Conservation (phyloP, 345 rosid genomes). For the Xanthoceras sorbifolium region DNA sequence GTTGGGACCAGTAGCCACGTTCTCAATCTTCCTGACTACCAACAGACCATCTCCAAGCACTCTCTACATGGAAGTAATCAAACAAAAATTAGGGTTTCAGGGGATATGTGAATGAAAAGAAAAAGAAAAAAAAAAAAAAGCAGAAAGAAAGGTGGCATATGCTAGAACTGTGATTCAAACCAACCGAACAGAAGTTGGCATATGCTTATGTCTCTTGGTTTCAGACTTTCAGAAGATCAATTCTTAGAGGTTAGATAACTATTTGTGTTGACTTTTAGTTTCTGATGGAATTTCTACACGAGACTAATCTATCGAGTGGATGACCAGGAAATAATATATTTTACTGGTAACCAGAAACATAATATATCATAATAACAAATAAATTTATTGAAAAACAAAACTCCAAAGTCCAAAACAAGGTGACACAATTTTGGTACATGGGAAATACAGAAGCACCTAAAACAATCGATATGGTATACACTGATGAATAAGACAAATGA, state of each 20-base stretch:
- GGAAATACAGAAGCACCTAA: slow-evolving; percentile 3
- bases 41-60: slow-evolving; percentile 92
- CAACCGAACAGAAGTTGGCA: not conserved
- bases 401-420: not conserved
- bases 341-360: not conserved
- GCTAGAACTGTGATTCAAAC: not conserved
- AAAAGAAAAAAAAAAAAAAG: not conserved
- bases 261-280: not conserved
- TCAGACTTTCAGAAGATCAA: not conserved
- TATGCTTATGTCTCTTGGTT: not conserved
- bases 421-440: not conserved
- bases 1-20: slow-evolving; percentile 92
- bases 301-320: not conserved
- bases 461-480: not conserved
- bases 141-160: not conserved
- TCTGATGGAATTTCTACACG: not conserved
- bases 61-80: slow-evolving; percentile 41
- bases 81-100: not conserved
- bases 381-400: not conserved
- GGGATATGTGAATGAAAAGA: not conserved
- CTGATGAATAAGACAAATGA: not conserved
- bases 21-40: slow-evolving; percentile 88
- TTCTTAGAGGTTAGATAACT: not conserved
- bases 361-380: no score
- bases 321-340: no score